These are phyloP conservation scores for Xanthoconium separans DNA, from an alignment of 1,284 basidiomycete species.

Conservation along the genomic window DNA sequence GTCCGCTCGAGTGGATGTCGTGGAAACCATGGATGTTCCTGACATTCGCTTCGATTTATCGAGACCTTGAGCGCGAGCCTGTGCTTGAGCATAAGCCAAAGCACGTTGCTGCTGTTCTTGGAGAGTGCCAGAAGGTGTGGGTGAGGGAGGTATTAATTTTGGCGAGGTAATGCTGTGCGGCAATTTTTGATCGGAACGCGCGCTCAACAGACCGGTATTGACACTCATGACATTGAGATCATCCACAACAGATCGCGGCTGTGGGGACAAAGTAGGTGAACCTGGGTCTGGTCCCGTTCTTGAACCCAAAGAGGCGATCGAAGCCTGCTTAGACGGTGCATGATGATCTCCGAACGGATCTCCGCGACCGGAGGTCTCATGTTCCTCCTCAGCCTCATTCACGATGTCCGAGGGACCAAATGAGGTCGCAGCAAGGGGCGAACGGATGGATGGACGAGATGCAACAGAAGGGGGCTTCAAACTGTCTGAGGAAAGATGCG, in stretches of 20 bases:
- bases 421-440: conserved; percentile 67
- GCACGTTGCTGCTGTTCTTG: conserved; percentile 64
- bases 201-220: conserved; percentile 49
- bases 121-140: conserved; percentile 37
- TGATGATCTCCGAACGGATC: conserved; percentile 71
- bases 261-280: conserved; percentile 44
- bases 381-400: conserved; percentile 49
- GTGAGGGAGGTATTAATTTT: conserved; percentile 50
- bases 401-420: conserved; percentile 70
- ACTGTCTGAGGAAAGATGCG: conserved; percentile 34
- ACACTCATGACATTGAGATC: conserved; percentile 65
- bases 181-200: conserved; percentile 39
- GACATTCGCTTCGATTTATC: conserved; percentile 53
- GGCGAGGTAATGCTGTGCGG: conserved; percentile 63
- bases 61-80: conserved; percentile 53
- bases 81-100: conserved; percentile 53
- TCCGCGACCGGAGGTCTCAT: conserved; percentile 32
- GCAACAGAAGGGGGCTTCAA: conserved; percentile 39
- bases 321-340: conserved; percentile 41
- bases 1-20: conserved; percentile 68
- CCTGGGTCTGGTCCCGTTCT: conserved; percentile 36
- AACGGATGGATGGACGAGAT: conserved; percentile 49
- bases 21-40: conserved; percentile 60
- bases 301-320: conserved; percentile 43
- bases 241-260: conserved; percentile 60